These are phyloP conservation scores for Phylloporus sp. DNA, from an alignment of 768 basidiomycete species.

Conservation along the genomic window DNA sequence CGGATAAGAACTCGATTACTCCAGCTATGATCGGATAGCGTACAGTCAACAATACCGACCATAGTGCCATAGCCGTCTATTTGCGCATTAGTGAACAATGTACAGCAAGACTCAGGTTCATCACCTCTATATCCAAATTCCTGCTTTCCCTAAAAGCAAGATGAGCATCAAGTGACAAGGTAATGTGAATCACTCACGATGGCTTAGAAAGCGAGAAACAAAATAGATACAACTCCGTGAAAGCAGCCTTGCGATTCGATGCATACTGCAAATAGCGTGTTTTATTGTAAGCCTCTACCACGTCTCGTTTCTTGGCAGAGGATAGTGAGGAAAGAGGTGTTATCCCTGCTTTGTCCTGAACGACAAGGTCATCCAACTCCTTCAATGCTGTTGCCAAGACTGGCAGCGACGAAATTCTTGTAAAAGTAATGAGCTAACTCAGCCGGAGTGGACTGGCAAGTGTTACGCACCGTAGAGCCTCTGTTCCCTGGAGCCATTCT, in stretches of 20 bases:
- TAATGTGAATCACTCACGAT: constrained; percentile 46
- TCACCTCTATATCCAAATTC: constrained; percentile 81
- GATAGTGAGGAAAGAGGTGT: constrained; percentile 19
- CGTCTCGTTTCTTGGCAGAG: constrained; percentile 33
- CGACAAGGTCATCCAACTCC: constrained; percentile 64
- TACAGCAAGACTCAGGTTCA: constrained; percentile 6
- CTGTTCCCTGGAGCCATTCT: constrained; percentile 66
- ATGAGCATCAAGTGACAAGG: constrained; percentile 3
- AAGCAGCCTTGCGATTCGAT: constrained; percentile 46
- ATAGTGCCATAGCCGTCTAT: constrained; percentile 68
- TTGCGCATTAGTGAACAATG: background rate
- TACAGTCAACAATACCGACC: constrained; percentile 70
- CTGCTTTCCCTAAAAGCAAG: constrained; percentile 49
- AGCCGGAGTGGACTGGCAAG: background rate
- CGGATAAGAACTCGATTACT: constrained; percentile 62
- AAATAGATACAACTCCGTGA: constrained; percentile 64
- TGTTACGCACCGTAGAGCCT: constrained; percentile 40
- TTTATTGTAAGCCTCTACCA: constrained; percentile 51
- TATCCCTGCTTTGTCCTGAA: constrained; percentile 42
- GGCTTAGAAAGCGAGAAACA: constrained; percentile 70
- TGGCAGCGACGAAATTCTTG: constrained; percentile 48
- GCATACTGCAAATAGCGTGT: constrained; percentile 48
- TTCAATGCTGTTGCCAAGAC: constrained; percentile 47
- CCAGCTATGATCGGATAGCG: constrained; percentile 65
- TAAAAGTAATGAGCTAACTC: constrained; percentile 1